A percentile compares a stretch with the other conserved stretches of the same genome.
phyloP scores from a whole-genome alignment of 192 early-diverging fungal species.

The Coemansia sp. region DNA sequence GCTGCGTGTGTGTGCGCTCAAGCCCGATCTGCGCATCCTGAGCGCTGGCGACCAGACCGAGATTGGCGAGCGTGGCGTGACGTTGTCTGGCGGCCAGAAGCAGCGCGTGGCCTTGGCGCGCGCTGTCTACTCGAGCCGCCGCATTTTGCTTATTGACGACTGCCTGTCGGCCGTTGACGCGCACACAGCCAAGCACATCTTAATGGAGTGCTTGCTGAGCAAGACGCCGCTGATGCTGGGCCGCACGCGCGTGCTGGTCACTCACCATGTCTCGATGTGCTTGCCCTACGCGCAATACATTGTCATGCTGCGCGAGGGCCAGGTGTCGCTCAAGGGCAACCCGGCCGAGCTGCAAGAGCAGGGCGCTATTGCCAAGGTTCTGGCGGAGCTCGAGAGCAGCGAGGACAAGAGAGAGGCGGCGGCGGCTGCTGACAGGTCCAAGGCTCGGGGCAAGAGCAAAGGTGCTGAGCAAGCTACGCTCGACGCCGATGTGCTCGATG shows the following conservation, averaged over 20 bases:
- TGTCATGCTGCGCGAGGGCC: slow-evolving; percentile 67
- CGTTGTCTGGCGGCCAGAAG: slow-evolving; percentile 83
- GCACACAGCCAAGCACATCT: slow-evolving; percentile 87
- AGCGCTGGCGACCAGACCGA: slow-evolving; percentile 87
- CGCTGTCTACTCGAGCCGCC: slow-evolving; percentile 73
- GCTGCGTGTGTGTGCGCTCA: slow-evolving; percentile 79
- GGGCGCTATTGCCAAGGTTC: slow-evolving; percentile 31
- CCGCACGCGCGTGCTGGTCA: slow-evolving; percentile 87
- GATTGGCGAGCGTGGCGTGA: slow-evolving; percentile 84
- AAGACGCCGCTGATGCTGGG: slow-evolving; percentile 63
- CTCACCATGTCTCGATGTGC: slow-evolving; percentile 75
- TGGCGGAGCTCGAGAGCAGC: slow-evolving; percentile 13
- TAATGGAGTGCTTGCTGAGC: slow-evolving; percentile 73
- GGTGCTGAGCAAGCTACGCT: slow-evolving; percentile 19
- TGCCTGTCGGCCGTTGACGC: slow-evolving; percentile 93
- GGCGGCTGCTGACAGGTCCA: slow-evolving; percentile 20
- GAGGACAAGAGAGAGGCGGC: slow-evolving; percentile 30
- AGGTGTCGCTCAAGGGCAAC: slow-evolving; percentile 56
- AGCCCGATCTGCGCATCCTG: slow-evolving; percentile 80
- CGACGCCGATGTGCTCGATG: neutral
- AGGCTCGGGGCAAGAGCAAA: slow-evolving; percentile 19
- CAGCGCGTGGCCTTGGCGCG: slow-evolving; percentile 81
- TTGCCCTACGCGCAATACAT: slow-evolving; percentile 52
- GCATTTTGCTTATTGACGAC: slow-evolving; percentile 78
- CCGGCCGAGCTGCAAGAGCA: slow-evolving; percentile 56